phyloP scores from a whole-genome alignment of 2,329 filamentous ascomycete genomes.

The Epicoccum nigrum region DNA sequence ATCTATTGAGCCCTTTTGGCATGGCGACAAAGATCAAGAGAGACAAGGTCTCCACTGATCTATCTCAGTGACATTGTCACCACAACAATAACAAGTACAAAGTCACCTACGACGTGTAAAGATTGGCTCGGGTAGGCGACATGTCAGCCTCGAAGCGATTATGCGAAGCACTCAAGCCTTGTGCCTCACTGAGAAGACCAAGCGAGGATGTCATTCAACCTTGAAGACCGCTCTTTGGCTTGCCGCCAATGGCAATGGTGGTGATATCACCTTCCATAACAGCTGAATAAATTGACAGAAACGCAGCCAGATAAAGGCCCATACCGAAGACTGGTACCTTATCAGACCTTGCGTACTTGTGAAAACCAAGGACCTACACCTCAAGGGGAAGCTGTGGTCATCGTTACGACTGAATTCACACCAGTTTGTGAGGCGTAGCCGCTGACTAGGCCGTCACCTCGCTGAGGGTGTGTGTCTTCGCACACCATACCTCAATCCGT shows the following conservation, averaged over 20 bases:
- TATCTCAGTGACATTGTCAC: neutral
- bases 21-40: conserved; percentile 9
- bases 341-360: neutral
- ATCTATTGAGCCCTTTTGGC: conserved; percentile 12
- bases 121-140: conserved; percentile 39
- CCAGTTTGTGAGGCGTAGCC: conserved; percentile 1
- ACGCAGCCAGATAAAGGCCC: conserved; percentile 39
- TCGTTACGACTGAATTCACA: neutral
- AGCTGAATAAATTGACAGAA: conserved; percentile 43
- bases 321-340: conserved; percentile 38
- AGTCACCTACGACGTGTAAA: conserved; percentile 21
- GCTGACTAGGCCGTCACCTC: too few relatives aligned
- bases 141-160: conserved; percentile 46
- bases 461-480: too few relatives aligned
- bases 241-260: conserved; percentile 59
- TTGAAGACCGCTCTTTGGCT: conserved; percentile 31
- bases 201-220: conserved; percentile 21
- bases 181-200: conserved; percentile 28
- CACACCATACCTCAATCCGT: too few relatives aligned
- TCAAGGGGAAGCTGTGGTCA: conserved; percentile 1
- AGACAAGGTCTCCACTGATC: conserved; percentile 4
- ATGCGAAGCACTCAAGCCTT: conserved; percentile 36
- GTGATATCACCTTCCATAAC: conserved; percentile 45
- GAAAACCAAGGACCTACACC: too few relatives aligned
- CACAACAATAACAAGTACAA: neutral